Evolutionary conservation across 2,329 filamentous ascomycete genomes (phyloP).

Genomic region (Aspergillus alliaceus): DNA sequence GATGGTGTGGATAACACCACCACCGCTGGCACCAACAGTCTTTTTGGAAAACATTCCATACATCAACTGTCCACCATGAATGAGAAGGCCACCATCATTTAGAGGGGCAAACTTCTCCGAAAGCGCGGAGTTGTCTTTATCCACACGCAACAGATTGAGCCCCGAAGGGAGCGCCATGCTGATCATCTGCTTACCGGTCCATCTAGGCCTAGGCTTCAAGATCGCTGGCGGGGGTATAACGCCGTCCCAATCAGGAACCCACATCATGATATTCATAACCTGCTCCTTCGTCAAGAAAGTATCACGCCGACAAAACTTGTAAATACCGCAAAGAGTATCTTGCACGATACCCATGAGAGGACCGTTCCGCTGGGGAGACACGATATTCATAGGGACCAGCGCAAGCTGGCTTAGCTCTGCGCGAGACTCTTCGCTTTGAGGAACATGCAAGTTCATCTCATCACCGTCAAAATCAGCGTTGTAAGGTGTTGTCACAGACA

Average conservation of each 20-base stretch:
- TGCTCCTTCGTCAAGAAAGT: conserved; percentile 85
- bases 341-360: conserved; percentile 99
- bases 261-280: conserved; percentile 96
- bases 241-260: conserved; percentile 97
- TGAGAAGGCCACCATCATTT: conserved; percentile 75
- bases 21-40: conserved; percentile 82
- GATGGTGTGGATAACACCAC: conserved; percentile 91
- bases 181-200: conserved; percentile 97
- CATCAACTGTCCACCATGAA: conserved; percentile 84
- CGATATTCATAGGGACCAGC: conserved; percentile 97
- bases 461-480: conserved; percentile 99
- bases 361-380: conserved; percentile 94
- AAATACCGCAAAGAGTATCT: conserved; percentile 92
- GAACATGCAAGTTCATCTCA: conserved; percentile 99
- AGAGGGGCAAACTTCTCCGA: conserved; percentile 59
- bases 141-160: conserved; percentile 71
- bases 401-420: conserved; percentile 93
- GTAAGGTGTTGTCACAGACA: conserved; percentile 97
- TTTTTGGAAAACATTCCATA: conserved; percentile 93
- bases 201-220: conserved; percentile 83
- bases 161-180: conserved; percentile 88
- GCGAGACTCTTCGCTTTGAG: conserved; percentile 93
- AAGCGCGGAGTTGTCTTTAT: conserved; percentile 60
- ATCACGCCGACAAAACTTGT: conserved; percentile 94
- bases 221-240: conserved; percentile 93